Conservation (phyloP, 2,329 filamentous ascomycete species). For the Malbranchea cinnamomea region DNA sequence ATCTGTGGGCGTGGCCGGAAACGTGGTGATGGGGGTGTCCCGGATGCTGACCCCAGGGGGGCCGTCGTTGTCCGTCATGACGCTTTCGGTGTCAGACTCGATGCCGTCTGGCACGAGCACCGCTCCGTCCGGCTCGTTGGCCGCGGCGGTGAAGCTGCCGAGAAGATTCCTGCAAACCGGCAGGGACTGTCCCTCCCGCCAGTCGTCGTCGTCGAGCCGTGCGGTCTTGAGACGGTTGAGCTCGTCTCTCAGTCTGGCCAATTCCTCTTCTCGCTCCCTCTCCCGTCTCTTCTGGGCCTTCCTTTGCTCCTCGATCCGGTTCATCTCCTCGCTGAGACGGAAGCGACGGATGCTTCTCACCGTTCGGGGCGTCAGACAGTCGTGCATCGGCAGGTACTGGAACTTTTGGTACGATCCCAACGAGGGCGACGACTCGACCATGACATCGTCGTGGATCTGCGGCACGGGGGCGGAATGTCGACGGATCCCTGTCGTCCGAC, state of each 20-base stretch:
- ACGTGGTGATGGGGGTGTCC: constrained; percentile 1
- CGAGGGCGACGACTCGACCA: constrained; percentile 1
- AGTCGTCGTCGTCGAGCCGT: constrained; percentile 12
- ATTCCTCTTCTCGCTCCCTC: constrained; percentile 18
- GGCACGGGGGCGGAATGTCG: constrained; percentile 5
- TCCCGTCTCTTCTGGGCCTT: constrained; percentile 14
- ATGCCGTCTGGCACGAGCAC: constrained; percentile 1
- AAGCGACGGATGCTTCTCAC: constrained; percentile 30
- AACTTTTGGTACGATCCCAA: constrained; percentile 4
- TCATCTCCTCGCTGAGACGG: constrained; percentile 33
- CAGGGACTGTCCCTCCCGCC: background rate
- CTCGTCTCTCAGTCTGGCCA: constrained; percentile 15
- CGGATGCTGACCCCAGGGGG: background rate
- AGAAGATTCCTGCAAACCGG: constrained; percentile 4
- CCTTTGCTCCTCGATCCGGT: constrained; percentile 28
- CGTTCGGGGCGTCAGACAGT: constrained; percentile 28
- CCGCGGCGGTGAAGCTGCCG: too few species aligned
- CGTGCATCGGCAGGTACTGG: constrained; percentile 28
- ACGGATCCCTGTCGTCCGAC: constrained; percentile 3
- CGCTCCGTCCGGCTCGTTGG: too few species aligned
- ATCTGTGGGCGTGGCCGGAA: constrained; percentile 1
- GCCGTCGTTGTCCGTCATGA: background rate
- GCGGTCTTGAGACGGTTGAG: constrained; percentile 12
- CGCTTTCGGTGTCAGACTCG: too few species aligned
- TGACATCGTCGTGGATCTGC: constrained; percentile 2